Base-by-base conservation (phyloP, 805 yeast genomes). In the Zygoascus flipseniorum region DNA sequence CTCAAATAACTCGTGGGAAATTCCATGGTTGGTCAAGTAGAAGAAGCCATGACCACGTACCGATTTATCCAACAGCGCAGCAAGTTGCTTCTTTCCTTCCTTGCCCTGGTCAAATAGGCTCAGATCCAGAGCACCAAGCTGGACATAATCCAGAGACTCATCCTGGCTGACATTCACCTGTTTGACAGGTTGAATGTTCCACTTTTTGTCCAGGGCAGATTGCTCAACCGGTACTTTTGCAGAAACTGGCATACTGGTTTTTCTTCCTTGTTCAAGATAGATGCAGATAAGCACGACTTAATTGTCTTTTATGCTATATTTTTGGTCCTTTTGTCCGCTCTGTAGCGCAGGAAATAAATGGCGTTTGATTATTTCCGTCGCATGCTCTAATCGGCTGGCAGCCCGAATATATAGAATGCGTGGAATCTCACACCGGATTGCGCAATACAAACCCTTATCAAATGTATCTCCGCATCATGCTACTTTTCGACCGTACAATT, bases 11-110 rank as follows among this genome's bases (percentile, higher is more conserved):
- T 66, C 72, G 11, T 55, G 58, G 2, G 62, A 60, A 50, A 74
- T 66, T 1, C 79, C 79, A 55, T 72, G 77, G 55, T 74, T 74
- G 10, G 64, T 60, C 19, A 76, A 54, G 31, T 72, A 71, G 63
- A 76, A 73, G 57, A 76, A 76, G 1, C 80, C 80, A 52, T 70
- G 69, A 1, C 73, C 69, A 1, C 73, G 65, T 26, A 76, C 58
- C 0, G 79, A 71, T 28, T 61, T 59, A 53, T 75, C 78, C 11
- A 76, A 62, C 48, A 67, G 65, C 0, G 50, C 54, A 1, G 79
- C 79, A 42, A 75, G 62, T 11, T 45, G 52, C 51, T 60, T 55
- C 37, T 78, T 59, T 13, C 68, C 67, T 43, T 69, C 73, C 0
- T 66, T 64, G 1, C 77, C 78, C 23, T 71, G 72, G 19, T 61